phyloP scores from a whole-genome alignment of 2,329 filamentous ascomycete genomes.

The Calcarisporium arbuscula region DNA sequence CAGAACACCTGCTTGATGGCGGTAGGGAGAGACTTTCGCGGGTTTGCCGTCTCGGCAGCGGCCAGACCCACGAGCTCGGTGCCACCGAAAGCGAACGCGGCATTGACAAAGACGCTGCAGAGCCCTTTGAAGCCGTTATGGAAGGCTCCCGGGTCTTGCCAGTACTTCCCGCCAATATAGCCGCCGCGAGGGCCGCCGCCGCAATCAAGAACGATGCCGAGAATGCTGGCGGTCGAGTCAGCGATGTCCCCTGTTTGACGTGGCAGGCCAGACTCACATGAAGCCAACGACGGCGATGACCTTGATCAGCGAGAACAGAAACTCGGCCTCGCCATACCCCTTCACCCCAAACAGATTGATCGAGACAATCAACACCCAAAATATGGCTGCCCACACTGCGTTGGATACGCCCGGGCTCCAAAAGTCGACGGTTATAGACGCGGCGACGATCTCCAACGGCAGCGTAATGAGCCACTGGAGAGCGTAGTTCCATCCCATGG shows the following conservation, averaged over 20 bases:
- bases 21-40: constrained; percentile 64
- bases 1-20: constrained; percentile 70
- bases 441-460: constrained; percentile 45
- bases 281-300: constrained; percentile 52
- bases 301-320: constrained; percentile 49
- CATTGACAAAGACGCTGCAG: constrained; percentile 63
- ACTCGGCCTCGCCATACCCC: constrained; percentile 50
- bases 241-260: no score
- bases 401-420: constrained; percentile 42
- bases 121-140: constrained; percentile 65
- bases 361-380: constrained; percentile 40
- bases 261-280: no score
- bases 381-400: constrained; percentile 48
- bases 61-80: constrained; percentile 65
- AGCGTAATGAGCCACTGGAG: constrained; percentile 46
- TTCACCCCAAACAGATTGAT: constrained; percentile 51
- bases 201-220: constrained; percentile 49
- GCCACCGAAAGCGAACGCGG: constrained; percentile 62
- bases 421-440: constrained; percentile 42
- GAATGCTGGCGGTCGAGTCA: no score
- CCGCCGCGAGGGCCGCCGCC: constrained; percentile 47
- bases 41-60: constrained; percentile 61
- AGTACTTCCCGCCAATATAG: constrained; percentile 36
- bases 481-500: constrained; percentile 40
- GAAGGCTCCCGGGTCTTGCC: constrained; percentile 46